Conservation (phyloP, 73 alveolate genomes). For the Tetrahymena borealis region DNA sequence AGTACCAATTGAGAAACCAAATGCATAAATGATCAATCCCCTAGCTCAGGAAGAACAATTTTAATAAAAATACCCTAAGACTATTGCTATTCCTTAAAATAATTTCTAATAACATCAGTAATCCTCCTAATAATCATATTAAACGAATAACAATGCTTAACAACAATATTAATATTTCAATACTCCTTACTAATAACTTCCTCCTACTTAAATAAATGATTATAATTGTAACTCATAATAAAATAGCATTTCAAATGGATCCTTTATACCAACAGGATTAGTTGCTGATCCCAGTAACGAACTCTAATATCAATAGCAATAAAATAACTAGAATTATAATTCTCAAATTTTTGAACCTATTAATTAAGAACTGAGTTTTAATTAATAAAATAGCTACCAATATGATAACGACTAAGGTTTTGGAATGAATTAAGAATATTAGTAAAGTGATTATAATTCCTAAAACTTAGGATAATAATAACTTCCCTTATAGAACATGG, state of each 20-base stretch:
- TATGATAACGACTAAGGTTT: neutral
- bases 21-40: neutral
- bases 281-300: neutral
- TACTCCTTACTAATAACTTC: no score
- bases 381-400: neutral
- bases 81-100: neutral
- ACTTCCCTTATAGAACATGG: no score
- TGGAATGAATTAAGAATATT: neutral
- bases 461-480: neutral
- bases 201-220: no score
- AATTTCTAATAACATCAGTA: neutral
- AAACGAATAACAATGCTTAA: no score
- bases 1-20: neutral
- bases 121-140: no score
- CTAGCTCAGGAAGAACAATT: neutral
- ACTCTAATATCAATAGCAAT: neutral
- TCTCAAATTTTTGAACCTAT: neutral
- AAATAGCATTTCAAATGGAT: no score
- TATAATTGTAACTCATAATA: no score
- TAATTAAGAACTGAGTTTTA: neutral
- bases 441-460: neutral
- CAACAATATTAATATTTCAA: no score
- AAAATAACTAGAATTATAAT: neutral
- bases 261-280: neutral
- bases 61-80: neutral